A percentile compares a stretch with the other conserved stretches of the same genome.
phyloP scores from a whole-genome alignment of 2,329 filamentous ascomycete species.

The Fusarium succisae region DNA sequence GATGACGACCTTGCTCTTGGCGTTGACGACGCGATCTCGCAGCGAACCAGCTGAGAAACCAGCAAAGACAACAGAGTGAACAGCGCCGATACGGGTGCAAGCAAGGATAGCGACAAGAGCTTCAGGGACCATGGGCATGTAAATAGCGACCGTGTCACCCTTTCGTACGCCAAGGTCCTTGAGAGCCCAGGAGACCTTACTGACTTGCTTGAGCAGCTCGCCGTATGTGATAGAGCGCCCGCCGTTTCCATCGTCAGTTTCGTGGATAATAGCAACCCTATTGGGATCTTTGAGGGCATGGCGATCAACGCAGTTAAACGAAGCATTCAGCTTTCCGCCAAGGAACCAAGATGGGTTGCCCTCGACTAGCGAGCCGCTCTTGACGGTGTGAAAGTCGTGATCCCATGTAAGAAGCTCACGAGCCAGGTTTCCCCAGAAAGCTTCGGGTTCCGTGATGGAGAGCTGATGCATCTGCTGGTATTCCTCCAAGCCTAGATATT shows the following conservation, averaged over 20 bases:
- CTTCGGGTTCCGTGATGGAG: constrained; percentile 84
- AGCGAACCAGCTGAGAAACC: constrained; percentile 94
- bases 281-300: constrained; percentile 90
- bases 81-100: constrained; percentile 85
- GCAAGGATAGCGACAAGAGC: constrained; percentile 81
- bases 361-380: constrained; percentile 74
- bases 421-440: constrained; percentile 86
- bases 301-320: constrained; percentile 94
- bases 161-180: constrained; percentile 94
- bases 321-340: constrained; percentile 89
- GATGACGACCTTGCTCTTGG: constrained; percentile 86
- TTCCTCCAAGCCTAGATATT: constrained; percentile 62
- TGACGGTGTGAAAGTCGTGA: constrained; percentile 86
- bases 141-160: constrained; percentile 92
- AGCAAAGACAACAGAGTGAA: constrained; percentile 95
- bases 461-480: constrained; percentile 73
- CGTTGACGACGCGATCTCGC: constrained; percentile 88
- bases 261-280: constrained; percentile 93
- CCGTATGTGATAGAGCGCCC: constrained; percentile 88
- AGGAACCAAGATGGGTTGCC: constrained; percentile 93
- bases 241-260: constrained; percentile 87
- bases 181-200: constrained; percentile 80
- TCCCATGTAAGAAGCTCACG: constrained; percentile 90
- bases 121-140: constrained; percentile 97
- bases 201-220: constrained; percentile 89